These are phyloP conservation scores for Hygrophoropsis aurantiaca DNA, from an alignment of 768 basidiomycete genomes.

Conservation along the genomic window DNA sequence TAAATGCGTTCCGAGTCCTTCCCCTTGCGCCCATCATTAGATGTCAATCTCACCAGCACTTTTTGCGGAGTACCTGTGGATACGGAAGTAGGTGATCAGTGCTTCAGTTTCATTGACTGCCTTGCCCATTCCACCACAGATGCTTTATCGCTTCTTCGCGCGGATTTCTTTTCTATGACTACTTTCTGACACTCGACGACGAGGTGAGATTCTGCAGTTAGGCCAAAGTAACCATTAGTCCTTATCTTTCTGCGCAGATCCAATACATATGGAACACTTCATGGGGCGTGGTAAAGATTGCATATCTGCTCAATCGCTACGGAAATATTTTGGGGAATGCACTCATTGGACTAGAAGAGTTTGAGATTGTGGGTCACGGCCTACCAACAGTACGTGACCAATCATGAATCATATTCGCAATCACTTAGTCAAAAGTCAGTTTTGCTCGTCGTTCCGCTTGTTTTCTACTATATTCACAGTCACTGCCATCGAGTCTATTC, in stretches of 20 bases:
- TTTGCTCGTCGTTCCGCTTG: not conserved
- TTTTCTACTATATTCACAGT: conserved; percentile 1
- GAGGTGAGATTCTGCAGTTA: conserved; percentile 8
- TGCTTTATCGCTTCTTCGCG: no score
- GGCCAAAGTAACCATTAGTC: not conserved
- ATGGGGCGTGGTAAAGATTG: conserved; percentile 7
- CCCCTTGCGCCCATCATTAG: no score
- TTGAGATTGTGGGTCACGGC: not conserved
- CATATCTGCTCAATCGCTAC: conserved; percentile 17
- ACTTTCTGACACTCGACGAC: conserved; percentile 11
- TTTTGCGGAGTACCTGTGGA: no score
- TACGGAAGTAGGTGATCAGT: no score
- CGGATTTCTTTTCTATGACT: conserved; percentile 13
- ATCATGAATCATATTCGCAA: no score
- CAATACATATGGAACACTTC: conserved; percentile 15
- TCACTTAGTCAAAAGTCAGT: not conserved
- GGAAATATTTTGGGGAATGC: conserved; percentile 14
- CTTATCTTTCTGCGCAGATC: conserved; percentile 4
- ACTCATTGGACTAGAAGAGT: conserved; percentile 5
- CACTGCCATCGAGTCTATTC: conserved; percentile 1
- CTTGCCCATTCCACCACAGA: no score
- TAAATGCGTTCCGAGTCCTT: no score
- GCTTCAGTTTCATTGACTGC: no score
- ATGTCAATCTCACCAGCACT: no score
- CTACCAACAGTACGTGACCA: no score